phyloP scores from a whole-genome alignment of 2,329 filamentous ascomycete species.

The Fusarium sp. region DNA sequence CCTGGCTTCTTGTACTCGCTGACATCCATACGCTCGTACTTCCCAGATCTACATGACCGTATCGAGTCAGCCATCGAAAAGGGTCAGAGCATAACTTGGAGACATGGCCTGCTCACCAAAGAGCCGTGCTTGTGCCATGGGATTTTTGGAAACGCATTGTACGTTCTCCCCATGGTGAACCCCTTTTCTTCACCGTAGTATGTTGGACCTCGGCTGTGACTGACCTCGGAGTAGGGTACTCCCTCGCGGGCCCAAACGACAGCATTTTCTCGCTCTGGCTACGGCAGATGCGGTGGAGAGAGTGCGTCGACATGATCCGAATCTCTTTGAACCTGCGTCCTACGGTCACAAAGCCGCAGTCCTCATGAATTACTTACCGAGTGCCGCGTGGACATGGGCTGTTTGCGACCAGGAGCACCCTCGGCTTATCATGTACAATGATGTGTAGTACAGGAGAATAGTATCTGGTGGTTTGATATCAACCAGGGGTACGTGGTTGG shows the following conservation, averaged over 20 bases:
- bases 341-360: constrained; percentile 53
- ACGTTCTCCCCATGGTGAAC: constrained; percentile 55
- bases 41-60: constrained; percentile 65
- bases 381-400: constrained; percentile 57
- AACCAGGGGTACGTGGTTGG: constrained; percentile 1
- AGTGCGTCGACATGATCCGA: constrained; percentile 49
- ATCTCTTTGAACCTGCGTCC: constrained; percentile 55
- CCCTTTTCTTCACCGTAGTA: constrained; percentile 53
- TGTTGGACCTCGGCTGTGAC: constrained; percentile 33
- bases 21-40: constrained; percentile 66
- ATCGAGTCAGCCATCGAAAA: constrained; percentile 67
- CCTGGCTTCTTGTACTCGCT: constrained; percentile 73
- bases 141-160: constrained; percentile 74
- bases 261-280: constrained; percentile 71
- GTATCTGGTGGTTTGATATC: constrained; percentile 38
- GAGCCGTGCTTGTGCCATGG: constrained; percentile 76
- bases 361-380: constrained; percentile 54
- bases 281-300: constrained; percentile 68
- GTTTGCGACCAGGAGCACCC: constrained; percentile 53
- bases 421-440: constrained; percentile 55
- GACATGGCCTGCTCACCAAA: constrained; percentile 71
- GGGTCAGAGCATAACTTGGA: constrained; percentile 67
- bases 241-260: constrained; percentile 52
- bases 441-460: constrained; percentile 47
- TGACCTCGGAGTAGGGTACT: constrained; percentile 50